Conservation (phyloP, 2,329 filamentous ascomycete species). For the Pleochaeta shiraiana region DNA sequence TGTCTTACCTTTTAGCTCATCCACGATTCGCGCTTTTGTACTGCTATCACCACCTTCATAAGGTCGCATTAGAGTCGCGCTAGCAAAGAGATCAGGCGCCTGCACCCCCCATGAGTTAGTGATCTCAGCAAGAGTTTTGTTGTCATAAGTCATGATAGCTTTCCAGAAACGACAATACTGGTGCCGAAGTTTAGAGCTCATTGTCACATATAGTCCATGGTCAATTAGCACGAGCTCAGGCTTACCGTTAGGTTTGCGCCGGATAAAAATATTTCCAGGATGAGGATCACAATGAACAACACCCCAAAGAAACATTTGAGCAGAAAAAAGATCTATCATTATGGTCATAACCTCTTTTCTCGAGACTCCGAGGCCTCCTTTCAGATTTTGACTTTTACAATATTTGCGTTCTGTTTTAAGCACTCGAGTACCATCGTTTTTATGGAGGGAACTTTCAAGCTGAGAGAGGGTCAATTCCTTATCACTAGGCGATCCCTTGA, state of each 20-base stretch:
- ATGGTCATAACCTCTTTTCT: constrained; percentile 84
- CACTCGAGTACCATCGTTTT: constrained; percentile 30
- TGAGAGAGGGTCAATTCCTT: constrained; percentile 35
- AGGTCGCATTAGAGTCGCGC: constrained; percentile 69
- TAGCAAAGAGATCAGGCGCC: constrained; percentile 78
- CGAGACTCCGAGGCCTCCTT: constrained; percentile 65
- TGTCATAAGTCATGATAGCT: constrained; percentile 81
- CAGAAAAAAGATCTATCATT: constrained; percentile 91
- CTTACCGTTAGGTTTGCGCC: constrained; percentile 58
- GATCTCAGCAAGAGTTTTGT: constrained; percentile 49
- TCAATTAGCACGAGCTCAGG: constrained; percentile 91
- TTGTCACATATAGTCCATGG: constrained; percentile 88
- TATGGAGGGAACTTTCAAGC: constrained; percentile 16
- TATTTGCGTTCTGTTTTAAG: constrained; percentile 57
- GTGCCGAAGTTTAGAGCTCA: constrained; percentile 61
- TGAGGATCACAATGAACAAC: constrained; percentile 93
- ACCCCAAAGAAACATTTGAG: constrained; percentile 96
- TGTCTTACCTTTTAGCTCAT: constrained; percentile 30
- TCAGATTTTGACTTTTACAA: constrained; percentile 54
- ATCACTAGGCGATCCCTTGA: constrained; percentile 57
- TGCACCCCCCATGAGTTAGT: constrained; percentile 70
- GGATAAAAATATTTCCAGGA: constrained; percentile 92
- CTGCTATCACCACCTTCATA: constrained; percentile 67
- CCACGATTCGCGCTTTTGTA: constrained; percentile 38
- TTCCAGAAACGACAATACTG: constrained; percentile 91